A percentile compares a stretch with the other conserved stretches of the same genome.
Evolutionary conservation across 192 early-diverging fungal genomes (phyloP).

Genomic region (Chytriomyces confervae): DNA sequence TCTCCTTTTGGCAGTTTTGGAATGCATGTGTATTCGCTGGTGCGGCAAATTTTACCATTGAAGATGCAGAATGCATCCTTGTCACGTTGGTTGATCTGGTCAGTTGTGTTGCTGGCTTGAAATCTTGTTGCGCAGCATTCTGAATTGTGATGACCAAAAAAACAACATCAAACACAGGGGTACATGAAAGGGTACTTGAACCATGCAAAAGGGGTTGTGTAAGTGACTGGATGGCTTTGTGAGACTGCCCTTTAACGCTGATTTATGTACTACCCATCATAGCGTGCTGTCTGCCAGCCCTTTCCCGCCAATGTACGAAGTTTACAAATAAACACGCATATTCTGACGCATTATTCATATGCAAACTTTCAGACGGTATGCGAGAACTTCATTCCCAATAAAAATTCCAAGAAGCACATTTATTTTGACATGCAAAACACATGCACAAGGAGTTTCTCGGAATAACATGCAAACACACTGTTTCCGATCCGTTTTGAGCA

Average conservation of each 20-base stretch:
- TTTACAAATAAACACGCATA: neutral
- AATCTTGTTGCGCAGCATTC: neutral
- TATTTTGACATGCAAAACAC: slow-evolving; percentile 60
- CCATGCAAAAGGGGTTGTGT: slow-evolving; percentile 6
- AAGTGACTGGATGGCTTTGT: neutral
- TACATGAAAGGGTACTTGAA: slow-evolving; percentile 30
- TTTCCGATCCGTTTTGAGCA: slow-evolving; percentile 52
- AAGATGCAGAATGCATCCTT: slow-evolving; percentile 25
- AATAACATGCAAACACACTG: slow-evolving; percentile 78
- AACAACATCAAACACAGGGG: neutral
- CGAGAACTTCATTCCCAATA: too few relatives aligned
- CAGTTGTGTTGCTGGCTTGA: neutral
- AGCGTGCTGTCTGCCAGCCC: neutral
- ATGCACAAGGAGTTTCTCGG: slow-evolving; percentile 75
- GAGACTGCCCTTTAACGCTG: neutral
- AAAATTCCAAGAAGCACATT: neutral
- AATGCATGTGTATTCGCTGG: slow-evolving; percentile 21
- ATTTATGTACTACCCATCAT: neutral
- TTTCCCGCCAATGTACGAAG: neutral
- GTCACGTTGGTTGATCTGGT: slow-evolving; percentile 18
- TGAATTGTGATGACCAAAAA: neutral
- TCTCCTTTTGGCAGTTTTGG: slow-evolving; percentile 13
- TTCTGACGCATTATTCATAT: too few relatives aligned
- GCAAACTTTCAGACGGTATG: too few relatives aligned
- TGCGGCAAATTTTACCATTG: neutral